Base-by-base conservation (phyloP, 1,284 basidiomycete genomes). In the Cerioporus squamosus region DNA sequence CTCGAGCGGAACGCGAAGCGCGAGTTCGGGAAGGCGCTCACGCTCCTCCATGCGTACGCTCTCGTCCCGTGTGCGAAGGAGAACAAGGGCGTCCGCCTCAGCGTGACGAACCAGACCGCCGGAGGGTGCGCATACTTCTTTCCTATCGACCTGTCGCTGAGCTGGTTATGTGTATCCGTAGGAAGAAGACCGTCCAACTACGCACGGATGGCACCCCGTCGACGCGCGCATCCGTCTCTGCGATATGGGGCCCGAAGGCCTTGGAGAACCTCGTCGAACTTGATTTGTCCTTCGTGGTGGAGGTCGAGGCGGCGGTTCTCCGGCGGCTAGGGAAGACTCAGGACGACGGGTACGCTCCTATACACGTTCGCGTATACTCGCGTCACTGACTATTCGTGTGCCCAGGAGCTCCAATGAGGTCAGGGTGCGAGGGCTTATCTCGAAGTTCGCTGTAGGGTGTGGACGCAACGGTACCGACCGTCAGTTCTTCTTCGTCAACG, bases 401-500 rank as follows among this genome's bases (percentile, higher is more conserved):
- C 23, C 7, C 22, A 67, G 65, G 14, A 45, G 51, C 36, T 48
- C 75, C 3, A 82, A 83, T 6, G 69, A 74, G 10, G 80, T 94
- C n/a, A 71, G 74, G 12, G 83, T 95, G 0, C 80, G 79, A 31
- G 95, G 95, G 1, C 76, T 95, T 1, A 84, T 95, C 33, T 96
- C 94, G 5, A 91, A 88, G 66, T 95, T 95, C 55, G 68, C 81
- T 0, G 74, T 85, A 1, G 87, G 87, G 0, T 83, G 84, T 54
- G 97, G 96, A 2, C 78, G 95, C 33, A 81, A 85, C 1, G 86
- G 87, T 12, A 83, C 88, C 0, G 97, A 98, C 70, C 78, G 96
- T 1, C 97, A 98, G 68, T 98, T 93, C 74, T 94, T 94, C 75
- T 99, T 91, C 70, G 81, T 99, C 68, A 99, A 99, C 68, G 94